Evolutionary conservation across 805 yeast species (phyloP).

Genomic region (Saccharomycopsis olivae): DNA sequence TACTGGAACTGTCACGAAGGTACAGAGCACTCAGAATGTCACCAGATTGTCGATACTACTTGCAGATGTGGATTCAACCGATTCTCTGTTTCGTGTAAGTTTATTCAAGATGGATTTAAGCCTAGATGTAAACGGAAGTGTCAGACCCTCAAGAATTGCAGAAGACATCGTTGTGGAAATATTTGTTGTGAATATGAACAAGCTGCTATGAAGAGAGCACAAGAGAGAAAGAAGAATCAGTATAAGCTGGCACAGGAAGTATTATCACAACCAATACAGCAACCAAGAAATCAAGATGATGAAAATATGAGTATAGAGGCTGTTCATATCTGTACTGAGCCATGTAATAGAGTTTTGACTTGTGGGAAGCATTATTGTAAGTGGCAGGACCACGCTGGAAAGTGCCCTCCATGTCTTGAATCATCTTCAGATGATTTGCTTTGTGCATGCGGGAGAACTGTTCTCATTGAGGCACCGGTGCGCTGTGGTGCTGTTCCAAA

Average conservation of each 20-base stretch:
- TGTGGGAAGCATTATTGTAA: constrained; percentile 66
- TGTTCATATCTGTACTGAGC: constrained; percentile 57
- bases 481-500: constrained; percentile 54
- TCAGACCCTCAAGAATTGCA: constrained; percentile 63
- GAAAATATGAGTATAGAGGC: constrained; percentile 57
- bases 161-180: constrained; percentile 64
- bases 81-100: constrained; percentile 56
- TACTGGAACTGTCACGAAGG: constrained; percentile 68
- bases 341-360: constrained; percentile 49
- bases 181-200: constrained; percentile 65
- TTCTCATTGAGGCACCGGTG: constrained; percentile 63
- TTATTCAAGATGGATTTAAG: constrained; percentile 35
- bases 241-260: constrained; percentile 24
- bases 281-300: constrained; percentile 16
- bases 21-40: constrained; percentile 58
- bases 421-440: constrained; percentile 69
- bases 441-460: constrained; percentile 74
- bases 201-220: constrained; percentile 41
- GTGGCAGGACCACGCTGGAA: constrained; percentile 67
- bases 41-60: constrained; percentile 34
- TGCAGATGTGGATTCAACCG: constrained; percentile 55
- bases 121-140: constrained; percentile 69
- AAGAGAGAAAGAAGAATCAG: constrained; percentile 36
- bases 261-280: neutral
- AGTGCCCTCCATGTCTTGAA: constrained; percentile 72